Conservation (phyloP, 306 rosid species). For the Morella rubra region DNA sequence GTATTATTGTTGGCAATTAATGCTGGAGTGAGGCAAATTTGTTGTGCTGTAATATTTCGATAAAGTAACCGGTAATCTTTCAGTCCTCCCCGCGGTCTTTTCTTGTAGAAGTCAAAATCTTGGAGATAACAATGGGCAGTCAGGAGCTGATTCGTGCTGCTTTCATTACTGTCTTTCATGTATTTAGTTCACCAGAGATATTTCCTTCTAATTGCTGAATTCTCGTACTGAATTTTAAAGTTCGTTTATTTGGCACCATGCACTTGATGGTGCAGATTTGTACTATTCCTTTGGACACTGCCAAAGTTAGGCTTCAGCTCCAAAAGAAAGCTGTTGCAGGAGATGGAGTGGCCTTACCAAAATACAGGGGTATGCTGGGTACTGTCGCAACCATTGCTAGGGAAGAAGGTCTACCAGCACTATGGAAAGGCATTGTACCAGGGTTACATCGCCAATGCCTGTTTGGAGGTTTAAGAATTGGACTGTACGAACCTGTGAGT, state of each 20-base stretch:
- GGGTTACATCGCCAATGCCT: conserved; percentile 94
- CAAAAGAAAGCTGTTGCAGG: conserved; percentile 74
- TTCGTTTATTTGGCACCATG: conserved; percentile 17
- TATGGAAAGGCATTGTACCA: conserved; percentile 95
- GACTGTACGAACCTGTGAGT: conserved; percentile 92
- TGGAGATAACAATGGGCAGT: not conserved
- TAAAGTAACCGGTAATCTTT: too few species aligned
- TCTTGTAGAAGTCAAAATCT: not conserved
- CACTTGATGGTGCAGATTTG: conserved; percentile 53
- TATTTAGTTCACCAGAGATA: conserved; percentile 20
- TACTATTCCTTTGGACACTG: conserved; percentile 95
- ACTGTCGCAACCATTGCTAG: conserved; percentile 91
- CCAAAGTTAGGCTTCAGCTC: conserved; percentile 97
- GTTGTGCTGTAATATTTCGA: too few species aligned
- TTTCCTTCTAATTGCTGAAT: conserved; percentile 12
- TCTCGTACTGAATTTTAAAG: conserved; percentile 9
- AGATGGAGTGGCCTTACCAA: conserved; percentile 61
- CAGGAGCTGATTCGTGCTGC: not conserved
- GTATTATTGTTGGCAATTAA: too few species aligned
- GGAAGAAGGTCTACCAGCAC: conserved; percentile 86
- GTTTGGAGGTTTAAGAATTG: conserved; percentile 88
- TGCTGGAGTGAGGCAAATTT: too few species aligned
- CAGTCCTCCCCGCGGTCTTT: too few species aligned
- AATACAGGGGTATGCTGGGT: conserved; percentile 89
- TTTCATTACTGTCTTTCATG: not conserved